Evolutionary conservation across 2,329 filamentous ascomycete genomes (phyloP).

Genomic region (Verticillium nubilum): DNA sequence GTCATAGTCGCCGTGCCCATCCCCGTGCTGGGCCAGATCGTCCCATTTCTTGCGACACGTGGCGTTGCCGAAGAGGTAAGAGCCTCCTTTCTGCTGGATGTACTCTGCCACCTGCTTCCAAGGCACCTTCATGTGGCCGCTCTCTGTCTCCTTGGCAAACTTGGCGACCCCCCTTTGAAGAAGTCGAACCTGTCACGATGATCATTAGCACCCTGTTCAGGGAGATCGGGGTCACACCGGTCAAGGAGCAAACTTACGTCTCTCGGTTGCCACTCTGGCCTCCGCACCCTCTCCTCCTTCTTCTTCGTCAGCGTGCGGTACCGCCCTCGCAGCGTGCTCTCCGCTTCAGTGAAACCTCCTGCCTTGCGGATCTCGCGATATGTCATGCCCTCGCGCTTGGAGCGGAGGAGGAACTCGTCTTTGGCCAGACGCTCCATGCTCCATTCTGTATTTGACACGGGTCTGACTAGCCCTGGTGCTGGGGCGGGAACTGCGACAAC

Average conservation of each 20-base stretch:
- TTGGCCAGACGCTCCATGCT: slow-evolving; percentile 15
- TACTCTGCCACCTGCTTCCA: slow-evolving; percentile 55
- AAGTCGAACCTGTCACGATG: slow-evolving; percentile 31
- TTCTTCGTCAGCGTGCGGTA: slow-evolving; percentile 61
- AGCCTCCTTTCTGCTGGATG: slow-evolving; percentile 45
- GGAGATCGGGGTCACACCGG: background rate
- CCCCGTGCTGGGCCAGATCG: slow-evolving; percentile 22
- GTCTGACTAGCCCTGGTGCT: background rate
- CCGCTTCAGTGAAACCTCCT: slow-evolving; percentile 56
- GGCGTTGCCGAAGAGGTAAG: slow-evolving; percentile 53
- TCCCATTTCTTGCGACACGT: slow-evolving; percentile 56
- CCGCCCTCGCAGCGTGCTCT: slow-evolving; percentile 67
- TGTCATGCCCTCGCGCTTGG: slow-evolving; percentile 50
- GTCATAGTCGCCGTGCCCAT: background rate
- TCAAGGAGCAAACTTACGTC: slow-evolving; percentile 50
- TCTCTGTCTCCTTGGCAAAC: slow-evolving; percentile 22
- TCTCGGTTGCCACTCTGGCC: slow-evolving; percentile 55
- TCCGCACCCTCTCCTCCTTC: slow-evolving; percentile 56
- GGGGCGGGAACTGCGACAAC: background rate
- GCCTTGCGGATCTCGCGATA: slow-evolving; percentile 58
- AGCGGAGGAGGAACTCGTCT: slow-evolving; percentile 47
- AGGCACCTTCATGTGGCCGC: slow-evolving; percentile 32
- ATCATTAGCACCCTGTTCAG: background rate
- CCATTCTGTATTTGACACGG: slow-evolving; percentile 1
- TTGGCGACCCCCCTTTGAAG: slow-evolving; percentile 37